Percentiles rank a stretch among this genome's conserved stretches.
Evolutionary conservation across 2,329 filamentous ascomycete species (phyloP).

Genomic region (Calonectria pauciramosa): DNA sequence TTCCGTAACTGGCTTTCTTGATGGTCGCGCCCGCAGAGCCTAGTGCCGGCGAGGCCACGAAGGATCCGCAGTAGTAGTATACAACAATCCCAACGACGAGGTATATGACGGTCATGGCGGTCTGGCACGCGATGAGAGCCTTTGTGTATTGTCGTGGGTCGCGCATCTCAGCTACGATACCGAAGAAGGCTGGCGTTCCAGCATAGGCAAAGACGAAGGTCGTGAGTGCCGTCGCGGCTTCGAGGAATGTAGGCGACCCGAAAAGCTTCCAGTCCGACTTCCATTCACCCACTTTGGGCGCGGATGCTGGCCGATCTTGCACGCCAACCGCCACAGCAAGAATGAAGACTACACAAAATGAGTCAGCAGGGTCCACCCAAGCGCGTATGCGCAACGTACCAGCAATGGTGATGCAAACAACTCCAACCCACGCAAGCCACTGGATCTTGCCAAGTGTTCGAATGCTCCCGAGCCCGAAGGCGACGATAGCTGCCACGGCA

Average conservation of each 20-base stretch:
- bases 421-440: conserved; percentile 1
- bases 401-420: conserved; percentile 24
- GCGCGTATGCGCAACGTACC: conserved; percentile 4
- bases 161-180: conserved; percentile 49
- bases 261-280: conserved; percentile 48
- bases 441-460: conserved; percentile 7
- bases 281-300: conserved; percentile 39
- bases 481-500: background rate
- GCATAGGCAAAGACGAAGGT: conserved; percentile 54
- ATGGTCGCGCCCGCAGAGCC: conserved; percentile 57
- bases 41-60: conserved; percentile 61
- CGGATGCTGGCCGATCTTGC: conserved; percentile 33
- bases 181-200: conserved; percentile 52
- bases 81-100: conserved; percentile 54
- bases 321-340: conserved; percentile 39
- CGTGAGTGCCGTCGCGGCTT: conserved; percentile 50
- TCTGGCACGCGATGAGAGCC: conserved; percentile 42
- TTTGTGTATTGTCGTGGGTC: conserved; percentile 46
- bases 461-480: background rate
- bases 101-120: conserved; percentile 50
- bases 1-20: conserved; percentile 60
- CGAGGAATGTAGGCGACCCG: conserved; percentile 47
- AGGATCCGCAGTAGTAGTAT: conserved; percentile 61
- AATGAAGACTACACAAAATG: conserved; percentile 25
- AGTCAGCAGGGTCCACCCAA: background rate